phyloP scores from a whole-genome alignment of 139 green algal genomes.

The Dunaliella sp. region DNA sequence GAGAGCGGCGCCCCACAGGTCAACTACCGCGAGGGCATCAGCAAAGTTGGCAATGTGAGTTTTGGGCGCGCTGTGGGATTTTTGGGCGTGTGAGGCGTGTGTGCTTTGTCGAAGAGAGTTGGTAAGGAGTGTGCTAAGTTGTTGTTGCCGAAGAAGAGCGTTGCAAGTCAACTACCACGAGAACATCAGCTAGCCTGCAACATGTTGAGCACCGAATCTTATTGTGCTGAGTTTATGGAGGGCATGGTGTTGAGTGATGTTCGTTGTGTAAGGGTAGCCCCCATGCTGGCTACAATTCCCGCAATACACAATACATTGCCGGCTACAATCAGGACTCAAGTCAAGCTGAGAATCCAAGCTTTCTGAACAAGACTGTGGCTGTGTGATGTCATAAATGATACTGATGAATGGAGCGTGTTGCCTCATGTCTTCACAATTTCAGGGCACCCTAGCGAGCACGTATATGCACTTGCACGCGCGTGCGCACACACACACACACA shows the following conservation, averaged over 20 bases:
- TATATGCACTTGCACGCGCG: not conserved
- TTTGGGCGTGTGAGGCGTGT: too few species aligned
- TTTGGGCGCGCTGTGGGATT: not conserved
- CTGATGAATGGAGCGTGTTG: not conserved
- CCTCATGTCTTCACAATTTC: not conserved
- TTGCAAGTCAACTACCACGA: not conserved
- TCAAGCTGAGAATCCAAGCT: not conserved
- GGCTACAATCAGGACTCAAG: too few species aligned
- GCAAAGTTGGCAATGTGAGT: constrained; percentile 52
- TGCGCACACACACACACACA: not conserved
- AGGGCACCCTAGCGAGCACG: not conserved
- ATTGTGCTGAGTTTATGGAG: not conserved
- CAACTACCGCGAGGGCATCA: constrained; percentile 99
- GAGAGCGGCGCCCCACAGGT: constrained; percentile 89
- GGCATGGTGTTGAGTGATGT: not conserved
- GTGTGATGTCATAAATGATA: not conserved
- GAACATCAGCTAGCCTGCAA: not conserved
- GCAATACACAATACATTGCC: too few species aligned
- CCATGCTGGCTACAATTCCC: too few species aligned
- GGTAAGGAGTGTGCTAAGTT: too few species aligned
- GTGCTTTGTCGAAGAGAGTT: too few species aligned
- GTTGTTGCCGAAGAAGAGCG: not conserved
- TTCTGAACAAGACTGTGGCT: not conserved
- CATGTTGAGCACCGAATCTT: not conserved
- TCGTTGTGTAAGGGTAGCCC: too few species aligned